A percentile compares a stretch with the other conserved stretches of the same genome.
Conservation (phyloP, 2,329 filamentous ascomycete genomes). For the Fusarium luffae region DNA sequence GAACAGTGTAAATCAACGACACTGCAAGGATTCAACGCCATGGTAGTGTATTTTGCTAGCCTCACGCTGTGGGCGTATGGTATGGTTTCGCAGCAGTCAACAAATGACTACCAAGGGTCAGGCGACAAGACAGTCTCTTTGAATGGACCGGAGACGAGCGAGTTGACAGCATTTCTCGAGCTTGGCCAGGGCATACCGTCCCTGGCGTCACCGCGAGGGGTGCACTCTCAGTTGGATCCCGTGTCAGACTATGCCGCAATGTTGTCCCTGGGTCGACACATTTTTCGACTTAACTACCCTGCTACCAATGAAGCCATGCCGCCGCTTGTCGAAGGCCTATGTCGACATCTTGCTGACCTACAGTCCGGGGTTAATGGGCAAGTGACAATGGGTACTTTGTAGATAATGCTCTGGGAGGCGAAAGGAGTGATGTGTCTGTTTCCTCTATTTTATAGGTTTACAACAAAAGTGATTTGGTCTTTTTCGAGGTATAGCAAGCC, state of each 20-base stretch:
- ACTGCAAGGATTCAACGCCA: conserved; percentile 39
- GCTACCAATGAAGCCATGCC: conserved; percentile 33
- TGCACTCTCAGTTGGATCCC: conserved; percentile 27
- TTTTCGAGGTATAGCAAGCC: conserved; percentile 1
- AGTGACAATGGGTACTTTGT: background rate
- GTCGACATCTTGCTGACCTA: conserved; percentile 35
- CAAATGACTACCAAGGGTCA: conserved; percentile 9
- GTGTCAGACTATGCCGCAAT: conserved; percentile 28
- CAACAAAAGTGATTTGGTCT: conserved; percentile 18
- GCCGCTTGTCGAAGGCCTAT: conserved; percentile 38
- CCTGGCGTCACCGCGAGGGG: conserved; percentile 24
- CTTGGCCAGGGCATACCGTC: conserved; percentile 31
- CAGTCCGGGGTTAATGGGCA: conserved; percentile 9
- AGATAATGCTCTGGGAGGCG: background rate
- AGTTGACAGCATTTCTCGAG: conserved; percentile 33
- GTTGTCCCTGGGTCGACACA: conserved; percentile 27
- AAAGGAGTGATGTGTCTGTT: background rate
- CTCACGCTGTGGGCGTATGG: conserved; percentile 42
- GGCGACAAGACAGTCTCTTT: conserved; percentile 25
- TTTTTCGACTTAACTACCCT: conserved; percentile 40
- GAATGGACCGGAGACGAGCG: conserved; percentile 34
- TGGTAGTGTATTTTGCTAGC: conserved; percentile 40
- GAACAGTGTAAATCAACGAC: conserved; percentile 33
- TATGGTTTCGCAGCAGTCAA: conserved; percentile 18
- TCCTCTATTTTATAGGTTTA: no score